Base-by-base conservation (phyloP, 352 stramenopile species). In the Globisporangium alternatum region DNA sequence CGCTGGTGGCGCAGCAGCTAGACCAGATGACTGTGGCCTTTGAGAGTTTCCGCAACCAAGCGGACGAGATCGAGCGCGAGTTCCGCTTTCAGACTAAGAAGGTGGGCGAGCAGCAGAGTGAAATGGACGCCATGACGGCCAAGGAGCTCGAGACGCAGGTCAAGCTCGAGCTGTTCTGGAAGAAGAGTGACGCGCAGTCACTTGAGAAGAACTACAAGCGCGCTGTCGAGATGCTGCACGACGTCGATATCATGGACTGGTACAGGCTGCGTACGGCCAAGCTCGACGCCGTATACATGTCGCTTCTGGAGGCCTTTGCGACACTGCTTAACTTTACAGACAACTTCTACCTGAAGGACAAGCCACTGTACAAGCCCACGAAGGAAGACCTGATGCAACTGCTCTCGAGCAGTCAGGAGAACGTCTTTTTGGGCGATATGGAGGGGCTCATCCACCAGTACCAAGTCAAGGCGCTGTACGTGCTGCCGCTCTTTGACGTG, bases 361-460 rank as follows among this genome's bases (percentile, higher is more conserved):
- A 77, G 49, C 56, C 77, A 49, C 58, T 63, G 47, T 79, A 76
- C 59, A 70, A 68, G 21, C 86, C 86, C 2, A 84, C 72, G 17
- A 71, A 66, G 22, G 75, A 91, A 15, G 80, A 94, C 65, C 33
- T 94, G 3, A 71, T 89, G 62, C 80, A 75, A 48, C 53, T 94
- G 54, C 72, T 94, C 15, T 90, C 80, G 2, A 93, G 71, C 41
- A 92, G 75, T 65, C 77, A 89, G n/a, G 86, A 94, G 21, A 94
- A 94, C 56, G 86, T 91, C 44, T 68, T 80, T 37, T 53, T 94
- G n/a, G 86, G 86, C 19, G 86, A 94, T 64, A 83, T 80, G 6
- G 86, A 94, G 69, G 85, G 80, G 2, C 53, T 94, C 10, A 94
- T 94, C 48, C 86, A 94, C 66, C 69, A 75, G 21, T 94, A 94